Evolutionary conservation across 2,329 filamentous ascomycete species (phyloP).

Genomic region (Sclerotinia spermophila): DNA sequence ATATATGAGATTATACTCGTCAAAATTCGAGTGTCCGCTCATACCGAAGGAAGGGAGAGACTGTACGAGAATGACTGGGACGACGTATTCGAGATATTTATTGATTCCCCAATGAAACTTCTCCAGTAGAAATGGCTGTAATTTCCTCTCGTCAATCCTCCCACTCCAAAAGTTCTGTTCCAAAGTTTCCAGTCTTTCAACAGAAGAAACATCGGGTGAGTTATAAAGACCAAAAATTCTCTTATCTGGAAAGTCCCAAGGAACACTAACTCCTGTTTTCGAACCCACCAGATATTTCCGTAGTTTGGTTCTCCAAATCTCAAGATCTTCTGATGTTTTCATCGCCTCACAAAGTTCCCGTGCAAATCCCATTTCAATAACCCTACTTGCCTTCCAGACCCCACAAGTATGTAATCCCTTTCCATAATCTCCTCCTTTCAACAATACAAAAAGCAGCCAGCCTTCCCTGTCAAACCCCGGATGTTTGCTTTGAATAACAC

Average conservation of each 20-base stretch:
- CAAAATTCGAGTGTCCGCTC: not conserved
- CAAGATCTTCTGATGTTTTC: not conserved
- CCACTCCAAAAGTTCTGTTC: not conserved
- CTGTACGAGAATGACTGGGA: slow-evolving; percentile 20
- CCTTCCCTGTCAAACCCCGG: slow-evolving; percentile 11
- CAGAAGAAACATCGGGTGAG: slow-evolving; percentile 16
- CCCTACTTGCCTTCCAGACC: not conserved
- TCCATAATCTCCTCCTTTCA: slow-evolving; percentile 6
- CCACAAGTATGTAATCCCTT: slow-evolving; percentile 1
- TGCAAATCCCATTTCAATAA: not conserved
- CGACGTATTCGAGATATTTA: slow-evolving; percentile 17
- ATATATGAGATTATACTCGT: slow-evolving; percentile 2
- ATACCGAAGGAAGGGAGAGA: slow-evolving; percentile 1
- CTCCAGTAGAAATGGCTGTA: slow-evolving; percentile 18
- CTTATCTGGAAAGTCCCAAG: slow-evolving; percentile 16
- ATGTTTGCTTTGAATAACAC: slow-evolving; percentile 14
- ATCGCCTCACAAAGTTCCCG: not conserved
- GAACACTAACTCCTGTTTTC: slow-evolving; percentile 12
- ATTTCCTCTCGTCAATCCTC: slow-evolving; percentile 13
- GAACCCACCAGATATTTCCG: slow-evolving; percentile 1
- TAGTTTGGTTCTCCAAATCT: slow-evolving; percentile 13
- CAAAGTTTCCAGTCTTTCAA: not conserved
- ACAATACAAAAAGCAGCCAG: slow-evolving; percentile 12
- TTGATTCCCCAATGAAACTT: slow-evolving; percentile 23
- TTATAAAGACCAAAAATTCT: slow-evolving; percentile 19